Base-by-base conservation (phyloP, 345 rosid species). In the Physaria fendleri region DNA sequence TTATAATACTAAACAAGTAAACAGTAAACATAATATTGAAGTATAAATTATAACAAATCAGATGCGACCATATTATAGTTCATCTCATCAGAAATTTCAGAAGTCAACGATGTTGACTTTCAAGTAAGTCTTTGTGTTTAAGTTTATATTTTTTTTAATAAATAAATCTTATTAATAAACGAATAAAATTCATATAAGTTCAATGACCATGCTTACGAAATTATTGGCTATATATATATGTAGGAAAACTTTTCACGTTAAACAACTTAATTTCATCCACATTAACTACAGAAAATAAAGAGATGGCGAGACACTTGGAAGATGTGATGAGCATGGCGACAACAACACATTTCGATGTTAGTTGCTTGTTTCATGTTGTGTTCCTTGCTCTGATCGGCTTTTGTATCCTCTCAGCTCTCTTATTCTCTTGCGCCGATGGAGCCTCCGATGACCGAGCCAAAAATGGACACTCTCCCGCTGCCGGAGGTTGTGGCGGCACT, bases 341-440 rank as follows among this genome's bases (percentile, higher is more conserved):
- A 27, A 37, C 56, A 15, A 51, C 57, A 37, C 67, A 35, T 11
- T 69, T 61, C 39, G 43, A 69, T 61, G 50, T 34, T 45, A 61
- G 50, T 45, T 62, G 62, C 38, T 13, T 69, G 13, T 39, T 61
- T 39, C 60, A 60, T 22, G 37, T 79, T 46, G 33, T 81, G 12
- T 78, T 72, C 72, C 64, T 70, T 9, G 85, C 49, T 66, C 46
- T 79, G 48, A 32, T 83, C 6, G 69, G 74, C 55, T 64, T 78
- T 44, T 78, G 76, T 56, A 32, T 74, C 24, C 45, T 85, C 28
- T 80, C 77, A 11, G 80, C 76, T 71, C 54, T 77, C 12, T 38
- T 87, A 56, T 78, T 84, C 40, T 71, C 79, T 12, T 84, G 88
- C 41, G 77, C 83, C 8, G 75, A 79, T 5, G 90, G 88, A 16